phyloP scores from a whole-genome alignment of 225 moss, liverwort and hornwort genomes.

The Sphagnum contortum region DNA sequence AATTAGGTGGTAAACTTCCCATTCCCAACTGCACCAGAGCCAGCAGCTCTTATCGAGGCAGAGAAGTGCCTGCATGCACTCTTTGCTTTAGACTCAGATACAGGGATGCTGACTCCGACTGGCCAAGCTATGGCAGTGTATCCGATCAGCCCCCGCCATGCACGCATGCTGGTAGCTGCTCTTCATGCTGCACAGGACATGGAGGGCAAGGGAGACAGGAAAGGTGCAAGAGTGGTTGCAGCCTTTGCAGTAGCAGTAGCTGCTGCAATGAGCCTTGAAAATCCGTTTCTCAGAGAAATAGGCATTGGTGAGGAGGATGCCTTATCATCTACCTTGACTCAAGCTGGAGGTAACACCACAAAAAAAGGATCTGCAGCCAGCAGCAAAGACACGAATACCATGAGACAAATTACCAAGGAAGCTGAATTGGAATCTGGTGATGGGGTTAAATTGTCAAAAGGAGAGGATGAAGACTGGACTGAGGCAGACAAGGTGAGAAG shows the following conservation, averaged over 20 bases:
- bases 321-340: slow-evolving; percentile 8
- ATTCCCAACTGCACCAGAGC: slow-evolving; percentile 88
- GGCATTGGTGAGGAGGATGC: slow-evolving; percentile 23
- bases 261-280: slow-evolving; percentile 86
- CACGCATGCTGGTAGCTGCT: slow-evolving; percentile 85
- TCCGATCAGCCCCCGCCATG: slow-evolving; percentile 94
- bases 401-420: too few relatives aligned
- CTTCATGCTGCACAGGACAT: slow-evolving; percentile 53
- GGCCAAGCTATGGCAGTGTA: slow-evolving; percentile 90
- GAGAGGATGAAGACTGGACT: slow-evolving; percentile 23
- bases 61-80: slow-evolving; percentile 73
- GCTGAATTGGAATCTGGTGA: neutral
- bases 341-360: slow-evolving; percentile 4
- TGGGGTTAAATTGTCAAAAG: slow-evolving; percentile 12
- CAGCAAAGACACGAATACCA: too few relatives aligned
- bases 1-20: slow-evolving; percentile 89
- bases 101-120: slow-evolving; percentile 62
- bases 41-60: slow-evolving; percentile 67
- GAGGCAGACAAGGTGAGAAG: slow-evolving; percentile 55
- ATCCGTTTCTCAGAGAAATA: slow-evolving; percentile 86
- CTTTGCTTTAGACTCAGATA: slow-evolving; percentile 60
- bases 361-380: neutral
- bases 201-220: slow-evolving; percentile 39
- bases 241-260: slow-evolving; percentile 84
- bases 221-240: slow-evolving; percentile 24